phyloP scores from a whole-genome alignment of 2,329 filamentous ascomycete species.

The Sphaerulina musiva region DNA sequence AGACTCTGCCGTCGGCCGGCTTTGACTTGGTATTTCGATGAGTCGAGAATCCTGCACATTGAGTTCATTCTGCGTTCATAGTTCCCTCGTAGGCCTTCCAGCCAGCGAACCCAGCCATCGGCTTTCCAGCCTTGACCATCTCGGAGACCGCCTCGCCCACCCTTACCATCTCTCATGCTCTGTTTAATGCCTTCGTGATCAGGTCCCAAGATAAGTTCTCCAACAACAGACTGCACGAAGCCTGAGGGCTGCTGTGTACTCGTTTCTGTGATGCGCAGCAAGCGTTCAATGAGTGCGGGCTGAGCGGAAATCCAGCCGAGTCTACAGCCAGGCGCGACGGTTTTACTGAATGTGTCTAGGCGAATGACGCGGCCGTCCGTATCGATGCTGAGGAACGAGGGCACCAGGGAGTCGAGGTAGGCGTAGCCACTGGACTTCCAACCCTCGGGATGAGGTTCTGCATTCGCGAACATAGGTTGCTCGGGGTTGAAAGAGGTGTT shows the following conservation, averaged over 20 bases:
- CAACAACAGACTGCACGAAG: constrained; percentile 79
- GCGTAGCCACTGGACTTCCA: constrained; percentile 59
- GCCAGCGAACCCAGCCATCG: constrained; percentile 85
- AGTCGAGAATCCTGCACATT: constrained; percentile 70
- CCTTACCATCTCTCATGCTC: constrained; percentile 36
- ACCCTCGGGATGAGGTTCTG: constrained; percentile 44
- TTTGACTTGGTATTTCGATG: constrained; percentile 59
- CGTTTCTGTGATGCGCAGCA: constrained; percentile 67
- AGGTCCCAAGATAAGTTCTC: constrained; percentile 68
- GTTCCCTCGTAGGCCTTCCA: constrained; percentile 71
- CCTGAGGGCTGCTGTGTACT: constrained; percentile 79
- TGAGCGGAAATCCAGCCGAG: constrained; percentile 87
- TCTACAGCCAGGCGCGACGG: constrained; percentile 79
- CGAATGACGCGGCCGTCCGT: constrained; percentile 80
- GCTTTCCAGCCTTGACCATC: constrained; percentile 64
- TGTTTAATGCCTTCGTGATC: constrained; percentile 48
- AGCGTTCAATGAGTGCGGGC: constrained; percentile 67
- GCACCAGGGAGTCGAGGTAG: constrained; percentile 76
- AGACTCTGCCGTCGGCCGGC: constrained; percentile 45
- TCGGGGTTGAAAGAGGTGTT: constrained; percentile 29
- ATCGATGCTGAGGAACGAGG: constrained; percentile 76
- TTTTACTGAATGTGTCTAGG: constrained; percentile 91
- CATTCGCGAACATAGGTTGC: constrained; percentile 36
- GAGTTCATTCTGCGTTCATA: constrained; percentile 79
- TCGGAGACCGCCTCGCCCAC: constrained; percentile 36